Evolutionary conservation across 805 yeast species (phyloP), one percentile per base, ranked within the genome.

Genomic region (Candida krabiensis): DNA sequence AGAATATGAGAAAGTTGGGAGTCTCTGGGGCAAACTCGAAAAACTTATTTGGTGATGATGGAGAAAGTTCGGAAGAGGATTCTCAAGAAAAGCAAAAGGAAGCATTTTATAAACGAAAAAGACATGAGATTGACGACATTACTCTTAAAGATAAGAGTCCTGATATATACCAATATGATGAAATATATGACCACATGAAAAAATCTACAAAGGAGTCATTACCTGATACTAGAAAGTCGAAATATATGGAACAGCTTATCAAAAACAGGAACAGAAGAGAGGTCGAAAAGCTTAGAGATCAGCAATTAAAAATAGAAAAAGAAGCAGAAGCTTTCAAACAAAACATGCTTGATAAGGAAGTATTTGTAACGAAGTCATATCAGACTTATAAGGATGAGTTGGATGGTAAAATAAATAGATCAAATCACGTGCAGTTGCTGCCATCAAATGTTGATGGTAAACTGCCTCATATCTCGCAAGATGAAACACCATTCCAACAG

Each of bases 351-450:
- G 70, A 56, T 14, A 69, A 64, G 33, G 74, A 72, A 32, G 66
- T 57, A 18, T 79, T 77, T 57, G 72, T 76, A 8, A 71, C 80
- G 1, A 53, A 63, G 1, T 70, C 71, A 0, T 80, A 78, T 49
- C 64, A 66, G 47, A 55, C 55, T 28, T 64, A 64, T 37, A 66
- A 64, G 44, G 58, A 59, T 26, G 38, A 35, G 18, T 30, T 35
- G 2, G 5, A 29, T 4, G 19, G 25, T 8, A 25, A 25, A 13
- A 13, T 30, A 21, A 19, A 26, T 19, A 28, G 17, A 12, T 22
- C 33, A 16, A 25, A 25, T 30, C 33, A 22, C 14, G 13, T 19
- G 17, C 15, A 19, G 23, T 26, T 23, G n/a, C n/a, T n/a, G n/a
- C n/a, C n/a, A n/a, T n/a, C n/a, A n/a, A n/a, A n/a, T n/a, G n/a